Conservation (phyloP, 306 rosid genomes). For the Dalbergia oliveri region DNA sequence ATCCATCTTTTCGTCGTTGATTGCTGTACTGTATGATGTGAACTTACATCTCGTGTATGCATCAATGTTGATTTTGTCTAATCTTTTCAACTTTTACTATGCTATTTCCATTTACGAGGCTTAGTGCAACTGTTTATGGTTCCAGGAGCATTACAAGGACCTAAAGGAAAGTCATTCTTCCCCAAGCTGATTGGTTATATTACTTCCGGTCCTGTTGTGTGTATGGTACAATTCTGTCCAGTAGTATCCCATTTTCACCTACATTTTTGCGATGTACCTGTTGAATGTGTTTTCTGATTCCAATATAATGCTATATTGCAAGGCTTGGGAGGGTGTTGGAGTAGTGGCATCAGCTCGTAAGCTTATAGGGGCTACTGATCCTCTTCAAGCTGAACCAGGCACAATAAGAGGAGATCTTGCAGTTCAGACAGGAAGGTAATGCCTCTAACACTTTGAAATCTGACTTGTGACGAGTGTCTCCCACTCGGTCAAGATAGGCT, state of each 20-base stretch:
- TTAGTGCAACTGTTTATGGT: constrained; percentile 41
- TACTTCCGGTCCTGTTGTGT: constrained; percentile 97
- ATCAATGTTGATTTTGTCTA: constrained; percentile 18
- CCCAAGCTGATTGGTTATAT: constrained; percentile 84
- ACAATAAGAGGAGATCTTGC: constrained; percentile 97
- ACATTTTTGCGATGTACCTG: constrained; percentile 29
- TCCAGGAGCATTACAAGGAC: constrained; percentile 96
- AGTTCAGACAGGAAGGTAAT: constrained; percentile 92
- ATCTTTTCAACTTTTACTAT: constrained; percentile 15
- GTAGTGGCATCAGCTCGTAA: constrained; percentile 94
- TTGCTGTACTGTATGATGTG: constrained; percentile 16
- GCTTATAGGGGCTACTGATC: constrained; percentile 92
- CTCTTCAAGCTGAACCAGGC: constrained; percentile 98
- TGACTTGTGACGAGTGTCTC: constrained; percentile 21
- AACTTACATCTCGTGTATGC: constrained; percentile 11
- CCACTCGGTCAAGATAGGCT: constrained; percentile 1
- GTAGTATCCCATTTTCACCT: background rate
- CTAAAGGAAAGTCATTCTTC: constrained; percentile 84
- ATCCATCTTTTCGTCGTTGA: constrained; percentile 31
- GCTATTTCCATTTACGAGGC: constrained; percentile 15
- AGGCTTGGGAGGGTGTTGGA: constrained; percentile 99
- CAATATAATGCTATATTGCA: constrained; percentile 48
- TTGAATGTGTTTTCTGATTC: constrained; percentile 37
- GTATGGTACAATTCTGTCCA: constrained; percentile 69
- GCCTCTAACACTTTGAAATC: constrained; percentile 35